Conservation (phyloP, 805 yeast genomes). For the Ogataea polymorpha region DNA sequence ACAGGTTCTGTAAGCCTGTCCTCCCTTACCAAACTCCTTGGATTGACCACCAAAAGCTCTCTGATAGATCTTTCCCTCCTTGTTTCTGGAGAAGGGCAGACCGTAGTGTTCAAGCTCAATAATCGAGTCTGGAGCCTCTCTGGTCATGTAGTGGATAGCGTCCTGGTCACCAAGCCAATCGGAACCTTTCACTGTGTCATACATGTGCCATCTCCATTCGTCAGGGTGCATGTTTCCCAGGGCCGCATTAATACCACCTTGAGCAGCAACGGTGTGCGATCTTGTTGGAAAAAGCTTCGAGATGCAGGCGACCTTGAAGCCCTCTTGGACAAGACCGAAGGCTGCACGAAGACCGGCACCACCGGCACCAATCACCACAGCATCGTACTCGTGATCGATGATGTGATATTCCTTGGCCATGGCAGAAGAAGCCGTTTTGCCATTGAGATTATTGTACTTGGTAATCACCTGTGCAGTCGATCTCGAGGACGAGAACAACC, state of each 20-base stretch:
- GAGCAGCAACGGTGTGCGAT: constrained; percentile 98
- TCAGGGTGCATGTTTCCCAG: constrained; percentile 97
- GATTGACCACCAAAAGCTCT: constrained; percentile 99
- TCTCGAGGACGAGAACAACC: constrained; percentile 31
- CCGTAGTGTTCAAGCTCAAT: constrained; percentile 98
- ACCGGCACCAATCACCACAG: constrained; percentile 98
- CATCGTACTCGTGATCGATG: constrained; percentile 96
- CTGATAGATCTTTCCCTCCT: constrained; percentile 94
- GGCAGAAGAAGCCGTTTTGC: constrained; percentile 51
- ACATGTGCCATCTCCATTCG: constrained; percentile 99
- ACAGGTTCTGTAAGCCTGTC: constrained; percentile 98
- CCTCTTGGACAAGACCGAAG: constrained; percentile 94
- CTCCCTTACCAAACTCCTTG: constrained; percentile 94
- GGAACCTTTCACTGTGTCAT: constrained; percentile 98
- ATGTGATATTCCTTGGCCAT: constrained; percentile 77
- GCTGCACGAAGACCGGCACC: constrained; percentile 99
- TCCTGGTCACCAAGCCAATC: constrained; percentile 99
- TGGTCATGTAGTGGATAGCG: constrained; percentile 98
- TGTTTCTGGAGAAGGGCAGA: constrained; percentile 96
- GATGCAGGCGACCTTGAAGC: constrained; percentile 95
- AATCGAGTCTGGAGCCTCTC: constrained; percentile 94
- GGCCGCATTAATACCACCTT: constrained; percentile 99
- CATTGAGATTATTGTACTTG: constrained; percentile 40
- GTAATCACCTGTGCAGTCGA: constrained; percentile 32
- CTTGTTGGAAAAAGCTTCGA: constrained; percentile 97